Evolutionary conservation across 2,329 filamentous ascomycete species (phyloP).

Genomic region (Fusarium proliferatum): DNA sequence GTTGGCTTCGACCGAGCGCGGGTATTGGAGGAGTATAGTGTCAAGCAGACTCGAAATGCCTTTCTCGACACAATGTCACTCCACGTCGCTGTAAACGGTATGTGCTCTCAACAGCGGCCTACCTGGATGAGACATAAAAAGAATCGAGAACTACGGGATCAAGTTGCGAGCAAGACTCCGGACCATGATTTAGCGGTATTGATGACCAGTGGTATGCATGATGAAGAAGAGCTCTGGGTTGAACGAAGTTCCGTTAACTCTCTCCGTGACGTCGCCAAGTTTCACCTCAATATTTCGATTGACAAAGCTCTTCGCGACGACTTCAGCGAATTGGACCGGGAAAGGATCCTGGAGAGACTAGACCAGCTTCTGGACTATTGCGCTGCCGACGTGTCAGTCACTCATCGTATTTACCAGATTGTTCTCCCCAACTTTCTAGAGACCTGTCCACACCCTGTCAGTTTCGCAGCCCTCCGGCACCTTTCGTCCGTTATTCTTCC

Average conservation of each 20-base stretch:
- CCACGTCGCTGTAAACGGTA: conserved; percentile 97
- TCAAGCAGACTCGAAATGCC: conserved; percentile 83
- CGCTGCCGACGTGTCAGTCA: conserved; percentile 91
- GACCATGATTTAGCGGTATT: conserved; percentile 77
- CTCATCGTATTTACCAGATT: conserved; percentile 92
- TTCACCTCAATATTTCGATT: conserved; percentile 90
- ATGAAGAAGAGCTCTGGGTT: conserved; percentile 96
- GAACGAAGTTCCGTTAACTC: conserved; percentile 96
- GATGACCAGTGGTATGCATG: conserved; percentile 77
- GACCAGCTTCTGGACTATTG: conserved; percentile 93
- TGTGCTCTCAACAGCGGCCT: conserved; percentile 96
- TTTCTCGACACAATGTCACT: conserved; percentile 99
- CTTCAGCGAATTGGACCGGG: conserved; percentile 83
- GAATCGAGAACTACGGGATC: conserved; percentile 83
- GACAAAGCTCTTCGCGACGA: conserved; percentile 90
- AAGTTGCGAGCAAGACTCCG: conserved; percentile 76
- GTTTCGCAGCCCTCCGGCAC: conserved; percentile 92
- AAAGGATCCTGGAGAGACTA: conserved; percentile 75
- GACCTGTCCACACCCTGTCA: conserved; percentile 95
- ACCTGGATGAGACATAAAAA: conserved; percentile 99
- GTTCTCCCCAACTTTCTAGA: conserved; percentile 91
- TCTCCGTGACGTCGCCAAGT: conserved; percentile 92
- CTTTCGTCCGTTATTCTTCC: conserved; percentile 94
- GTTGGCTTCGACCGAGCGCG: conserved; percentile 94
- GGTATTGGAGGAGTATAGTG: conserved; percentile 86